Conservation (phyloP, 2,329 filamentous ascomycete genomes). For the Colletotrichum australisinense region DNA sequence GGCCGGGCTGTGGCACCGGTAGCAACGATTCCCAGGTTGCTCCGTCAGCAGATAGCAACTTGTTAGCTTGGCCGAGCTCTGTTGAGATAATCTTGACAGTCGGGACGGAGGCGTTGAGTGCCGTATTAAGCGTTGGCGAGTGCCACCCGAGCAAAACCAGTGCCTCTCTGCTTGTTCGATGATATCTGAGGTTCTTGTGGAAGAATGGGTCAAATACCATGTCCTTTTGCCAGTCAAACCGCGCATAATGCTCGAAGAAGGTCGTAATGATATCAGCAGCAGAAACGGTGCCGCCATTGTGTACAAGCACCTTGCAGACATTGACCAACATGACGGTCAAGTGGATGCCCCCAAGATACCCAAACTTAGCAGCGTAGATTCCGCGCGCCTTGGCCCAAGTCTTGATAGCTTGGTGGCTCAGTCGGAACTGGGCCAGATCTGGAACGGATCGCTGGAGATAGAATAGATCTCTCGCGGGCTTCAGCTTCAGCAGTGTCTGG, state of each 20-base stretch:
- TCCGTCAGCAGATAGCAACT: constrained; percentile 48
- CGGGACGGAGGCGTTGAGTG: constrained; percentile 62
- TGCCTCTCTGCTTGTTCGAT: constrained; percentile 67
- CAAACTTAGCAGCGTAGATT: constrained; percentile 73
- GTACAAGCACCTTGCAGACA: constrained; percentile 66
- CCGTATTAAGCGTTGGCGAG: constrained; percentile 70
- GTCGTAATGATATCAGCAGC: constrained; percentile 64
- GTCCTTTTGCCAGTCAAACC: constrained; percentile 67
- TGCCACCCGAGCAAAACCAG: constrained; percentile 74
- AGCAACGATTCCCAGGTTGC: constrained; percentile 59
- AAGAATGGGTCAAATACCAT: constrained; percentile 72
- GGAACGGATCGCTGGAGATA: constrained; percentile 71
- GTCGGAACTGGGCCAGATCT: constrained; percentile 66
- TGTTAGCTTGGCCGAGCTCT: constrained; percentile 62
- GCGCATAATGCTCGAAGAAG: constrained; percentile 73
- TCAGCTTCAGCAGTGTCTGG: constrained; percentile 70
- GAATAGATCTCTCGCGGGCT: constrained; percentile 71
- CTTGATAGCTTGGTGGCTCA: constrained; percentile 70
- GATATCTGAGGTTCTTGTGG: constrained; percentile 62
- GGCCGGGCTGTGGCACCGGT: background rate
- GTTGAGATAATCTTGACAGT: constrained; percentile 62
- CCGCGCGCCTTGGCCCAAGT: constrained; percentile 72
- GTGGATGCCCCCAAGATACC: constrained; percentile 74
- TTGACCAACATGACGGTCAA: constrained; percentile 71
- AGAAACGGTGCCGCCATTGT: constrained; percentile 49